These are phyloP conservation scores for Gossypium schwendimanii DNA, from an alignment of 441 rosid genomes.

Conservation along the genomic window DNA sequence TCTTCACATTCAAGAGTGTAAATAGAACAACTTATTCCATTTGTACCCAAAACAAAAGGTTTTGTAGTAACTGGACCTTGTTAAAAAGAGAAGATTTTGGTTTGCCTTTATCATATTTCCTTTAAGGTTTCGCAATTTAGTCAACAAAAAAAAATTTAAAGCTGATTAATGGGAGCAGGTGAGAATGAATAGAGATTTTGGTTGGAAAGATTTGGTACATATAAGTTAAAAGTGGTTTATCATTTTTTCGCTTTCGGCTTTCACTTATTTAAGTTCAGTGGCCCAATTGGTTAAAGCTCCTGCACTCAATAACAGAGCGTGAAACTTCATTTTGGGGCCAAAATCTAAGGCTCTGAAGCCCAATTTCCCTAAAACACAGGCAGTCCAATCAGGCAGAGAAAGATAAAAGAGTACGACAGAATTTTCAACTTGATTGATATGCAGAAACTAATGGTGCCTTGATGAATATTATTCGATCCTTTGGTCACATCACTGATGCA, in stretches of 20 bases:
- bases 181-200: not conserved
- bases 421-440: no score
- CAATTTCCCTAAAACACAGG: not conserved
- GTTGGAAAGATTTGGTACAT: not conserved
- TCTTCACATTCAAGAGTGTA: not conserved
- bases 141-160: not conserved
- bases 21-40: not conserved
- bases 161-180: slow-evolving; percentile 17
- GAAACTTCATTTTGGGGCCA: not conserved
- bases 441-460: no score
- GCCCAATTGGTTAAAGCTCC: not conserved
- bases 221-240: no score
- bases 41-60: not conserved
- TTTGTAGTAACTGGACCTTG: not conserved
- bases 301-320: not conserved
- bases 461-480: no score
- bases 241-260: no score
- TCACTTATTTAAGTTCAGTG: not conserved
- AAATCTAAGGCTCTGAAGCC: not conserved
- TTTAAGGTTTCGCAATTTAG: not conserved
- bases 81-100: not conserved
- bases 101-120: not conserved
- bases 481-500: no score
- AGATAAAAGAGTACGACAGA: no score
- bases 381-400: not conserved